Conservation (phyloP, 176 grass and related monocot genomes). For the Phyllostachys edulis region DNA sequence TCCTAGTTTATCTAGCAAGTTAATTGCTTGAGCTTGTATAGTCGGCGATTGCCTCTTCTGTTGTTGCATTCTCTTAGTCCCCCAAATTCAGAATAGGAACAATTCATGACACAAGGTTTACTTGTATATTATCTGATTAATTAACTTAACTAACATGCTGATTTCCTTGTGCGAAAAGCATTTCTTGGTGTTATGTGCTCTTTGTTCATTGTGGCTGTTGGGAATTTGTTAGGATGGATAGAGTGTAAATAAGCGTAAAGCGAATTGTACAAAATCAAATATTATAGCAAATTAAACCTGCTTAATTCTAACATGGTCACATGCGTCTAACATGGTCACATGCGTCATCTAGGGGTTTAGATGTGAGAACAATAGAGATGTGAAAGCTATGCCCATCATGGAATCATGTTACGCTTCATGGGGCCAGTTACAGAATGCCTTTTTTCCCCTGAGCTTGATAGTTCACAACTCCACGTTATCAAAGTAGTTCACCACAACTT, state of each 20-base stretch:
- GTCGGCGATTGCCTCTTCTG: background rate
- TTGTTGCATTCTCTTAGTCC: background rate
- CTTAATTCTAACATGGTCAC: background rate
- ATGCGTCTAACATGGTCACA: background rate
- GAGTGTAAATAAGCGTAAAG: background rate
- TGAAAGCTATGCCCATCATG: background rate
- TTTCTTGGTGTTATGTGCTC: background rate
- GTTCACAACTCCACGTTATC: background rate
- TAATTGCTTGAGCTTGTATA: background rate
- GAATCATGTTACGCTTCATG: background rate
- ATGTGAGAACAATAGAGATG: background rate
- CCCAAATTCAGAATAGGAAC: background rate
- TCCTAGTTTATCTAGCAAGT: background rate
- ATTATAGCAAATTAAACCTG: background rate
- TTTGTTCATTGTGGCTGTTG: background rate
- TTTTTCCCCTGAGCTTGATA: background rate
- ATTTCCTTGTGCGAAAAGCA: background rate
- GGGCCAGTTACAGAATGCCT: background rate
- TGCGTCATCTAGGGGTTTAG: background rate
- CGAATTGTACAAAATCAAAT: background rate
- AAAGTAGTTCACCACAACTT: background rate
- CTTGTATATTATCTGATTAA: background rate
- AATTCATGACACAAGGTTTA: background rate
- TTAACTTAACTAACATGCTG: background rate
- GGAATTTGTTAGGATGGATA: background rate